These are phyloP conservation scores for Solanum sitiens DNA, from an alignment of 257 asterid species.

Conservation along the genomic window DNA sequence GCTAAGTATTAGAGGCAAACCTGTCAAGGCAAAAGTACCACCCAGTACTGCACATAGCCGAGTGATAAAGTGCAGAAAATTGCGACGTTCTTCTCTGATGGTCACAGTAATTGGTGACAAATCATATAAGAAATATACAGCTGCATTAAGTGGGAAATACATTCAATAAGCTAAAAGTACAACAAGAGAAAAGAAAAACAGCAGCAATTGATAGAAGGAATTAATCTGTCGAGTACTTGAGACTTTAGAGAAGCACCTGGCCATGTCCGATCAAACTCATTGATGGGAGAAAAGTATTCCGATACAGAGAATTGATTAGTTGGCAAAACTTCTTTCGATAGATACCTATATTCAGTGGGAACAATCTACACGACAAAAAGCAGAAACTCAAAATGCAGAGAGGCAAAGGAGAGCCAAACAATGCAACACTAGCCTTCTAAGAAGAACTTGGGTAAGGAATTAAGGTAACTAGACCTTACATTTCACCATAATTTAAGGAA, in stretches of 20 bases:
- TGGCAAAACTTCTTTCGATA: slow-evolving; percentile 76
- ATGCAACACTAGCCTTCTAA: neutral
- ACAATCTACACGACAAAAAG: slow-evolving; percentile 51
- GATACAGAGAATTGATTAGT: slow-evolving; percentile 96
- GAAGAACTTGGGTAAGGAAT: neutral
- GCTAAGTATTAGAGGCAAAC: slow-evolving; percentile 20
- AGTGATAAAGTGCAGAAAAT: slow-evolving; percentile 94
- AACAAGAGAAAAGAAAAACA: neutral
- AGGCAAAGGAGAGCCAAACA: neutral
- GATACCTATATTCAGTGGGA: slow-evolving; percentile 84
- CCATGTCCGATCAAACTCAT: slow-evolving; percentile 68
- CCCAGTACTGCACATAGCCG: slow-evolving; percentile 98
- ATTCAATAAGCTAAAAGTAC: neutral
- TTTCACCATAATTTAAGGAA: neutral
- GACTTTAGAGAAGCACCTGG: slow-evolving; percentile 50
- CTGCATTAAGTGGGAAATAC: slow-evolving; percentile 26
- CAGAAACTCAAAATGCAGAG: slow-evolving; percentile 1
- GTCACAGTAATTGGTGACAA: slow-evolving; percentile 97
- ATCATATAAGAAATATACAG: slow-evolving; percentile 92
- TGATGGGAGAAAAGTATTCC: slow-evolving; percentile 82
- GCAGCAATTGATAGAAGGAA: neutral
- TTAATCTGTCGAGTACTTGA: neutral
- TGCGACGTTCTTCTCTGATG: slow-evolving; percentile 93
- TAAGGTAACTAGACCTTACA: neutral
- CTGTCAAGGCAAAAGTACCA: slow-evolving; percentile 97